phyloP scores from a whole-genome alignment of 345 rosid genomes.

The Physaria fendleri region DNA sequence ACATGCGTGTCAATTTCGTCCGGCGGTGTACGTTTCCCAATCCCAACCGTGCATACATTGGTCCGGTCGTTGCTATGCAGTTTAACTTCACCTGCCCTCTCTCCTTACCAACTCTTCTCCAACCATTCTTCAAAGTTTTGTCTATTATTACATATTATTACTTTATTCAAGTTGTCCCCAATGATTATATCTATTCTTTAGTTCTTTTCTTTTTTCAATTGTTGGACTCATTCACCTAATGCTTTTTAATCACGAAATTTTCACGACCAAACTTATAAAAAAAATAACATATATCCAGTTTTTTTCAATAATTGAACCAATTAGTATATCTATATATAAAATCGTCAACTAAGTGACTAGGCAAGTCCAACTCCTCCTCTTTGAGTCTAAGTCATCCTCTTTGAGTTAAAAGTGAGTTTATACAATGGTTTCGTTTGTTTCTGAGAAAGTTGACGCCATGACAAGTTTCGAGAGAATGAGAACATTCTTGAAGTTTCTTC shows the following conservation, averaged over 20 bases:
- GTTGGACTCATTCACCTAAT: constrained; percentile 30
- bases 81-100: constrained; percentile 24
- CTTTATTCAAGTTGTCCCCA: constrained; percentile 19
- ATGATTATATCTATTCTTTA: constrained; percentile 11
- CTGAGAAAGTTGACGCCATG: constrained; percentile 43
- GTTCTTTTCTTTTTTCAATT: not conserved
- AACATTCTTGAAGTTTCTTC: constrained; percentile 21
- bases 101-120: constrained; percentile 9
- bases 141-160: not conserved
- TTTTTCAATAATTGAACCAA: constrained; percentile 24
- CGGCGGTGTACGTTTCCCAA: constrained; percentile 24
- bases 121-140: not conserved
- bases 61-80: constrained; percentile 22
- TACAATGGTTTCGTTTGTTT: constrained; percentile 9
- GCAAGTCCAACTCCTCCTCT: constrained; percentile 18
- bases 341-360: not conserved
- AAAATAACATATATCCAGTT: constrained; percentile 8
- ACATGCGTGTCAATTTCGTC: constrained; percentile 28
- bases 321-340: constrained; percentile 9
- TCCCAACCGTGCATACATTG: constrained; percentile 13
- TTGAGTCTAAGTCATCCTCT: constrained; percentile 6
- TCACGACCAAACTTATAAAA: constrained; percentile 24
- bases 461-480: constrained; percentile 19
- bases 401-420: no score
- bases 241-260: constrained; percentile 6